Conservation (phyloP, 75 land plant genomes). For the Sequoiadendron giganteum region DNA sequence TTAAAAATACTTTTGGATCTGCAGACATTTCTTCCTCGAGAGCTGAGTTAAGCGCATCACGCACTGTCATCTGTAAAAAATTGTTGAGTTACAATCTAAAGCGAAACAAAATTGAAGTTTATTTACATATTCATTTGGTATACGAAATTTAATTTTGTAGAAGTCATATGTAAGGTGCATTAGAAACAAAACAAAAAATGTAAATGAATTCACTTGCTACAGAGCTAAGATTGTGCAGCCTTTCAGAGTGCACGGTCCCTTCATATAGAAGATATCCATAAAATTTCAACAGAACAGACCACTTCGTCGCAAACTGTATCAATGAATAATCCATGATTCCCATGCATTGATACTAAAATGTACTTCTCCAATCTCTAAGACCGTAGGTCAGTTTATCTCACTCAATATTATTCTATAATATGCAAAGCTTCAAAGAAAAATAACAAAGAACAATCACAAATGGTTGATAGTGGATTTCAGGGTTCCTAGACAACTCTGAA, state of each 20-base stretch:
- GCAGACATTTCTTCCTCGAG: conserved; percentile 93
- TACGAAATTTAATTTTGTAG: neutral
- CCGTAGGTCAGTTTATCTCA: neutral
- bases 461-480: neutral
- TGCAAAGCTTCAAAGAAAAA: neutral
- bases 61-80: conserved; percentile 65
- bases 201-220: neutral
- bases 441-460: neutral
- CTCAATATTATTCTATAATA: neutral
- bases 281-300: neutral
- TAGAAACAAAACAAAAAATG: neutral
- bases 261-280: neutral
- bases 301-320: neutral
- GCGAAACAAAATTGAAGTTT: neutral
- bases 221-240: neutral
- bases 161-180: neutral
- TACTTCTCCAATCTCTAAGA: neutral
- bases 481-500: neutral
- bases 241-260: neutral
- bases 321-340: neutral
- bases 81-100: neutral
- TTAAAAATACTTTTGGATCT: conserved; percentile 76
- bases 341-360: neutral
- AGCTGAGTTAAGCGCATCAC: conserved; percentile 90
- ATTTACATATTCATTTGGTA: neutral